Base-by-base conservation (phyloP, 495 filamentous ascomycete genomes). In the Amorphotheca resinae region DNA sequence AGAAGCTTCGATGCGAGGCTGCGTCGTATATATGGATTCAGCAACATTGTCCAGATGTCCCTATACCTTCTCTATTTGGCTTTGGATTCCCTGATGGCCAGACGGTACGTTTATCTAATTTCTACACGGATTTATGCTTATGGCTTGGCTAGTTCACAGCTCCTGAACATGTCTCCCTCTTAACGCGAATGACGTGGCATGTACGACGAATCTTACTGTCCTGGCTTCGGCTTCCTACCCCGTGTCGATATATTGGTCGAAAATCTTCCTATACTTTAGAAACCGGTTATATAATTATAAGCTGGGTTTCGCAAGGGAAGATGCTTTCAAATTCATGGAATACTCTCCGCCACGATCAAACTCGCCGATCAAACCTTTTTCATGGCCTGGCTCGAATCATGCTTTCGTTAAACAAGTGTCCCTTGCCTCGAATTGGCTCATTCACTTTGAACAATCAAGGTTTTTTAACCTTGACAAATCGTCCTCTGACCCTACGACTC, bases 401-500 rank as follows among this genome's bases (percentile, higher is more conserved):
- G 33, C 16, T 35, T 6, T 8, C 14, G 14, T 5, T 35, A 35
- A n/a, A 15, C 5, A n/a, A 18, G 14, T 8, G 4, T 15, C 33
- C 14, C 4, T 35, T 35, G 11, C 33, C 33, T 5, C 33, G 33
- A n/a, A 35, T 35, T 14, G 33, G 33, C 12, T 35, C 33, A 14
- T 18, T 35, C 12, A 35, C 33, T 14, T 5, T 35, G 16, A n/a
- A 35, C 14, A 35, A 35, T 0, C 22, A 54, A 30, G 53, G 53
- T 0, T 32, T 41, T 14, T 42, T 59, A 20, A n/a, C 9, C 9
- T 44, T 60, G 1, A 35, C 33, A 18, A 59, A 62, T 38, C 57
- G 58, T 1, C 59, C 58, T 6, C 22, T 56, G 35, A 50, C 47
- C 1, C 30, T 52, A 16, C 43, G 39, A 32, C 45, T 60, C 2